Percentiles rank a stretch among this genome's conserved stretches.
Evolutionary conservation across 2,329 filamentous ascomycete genomes (phyloP).

Genomic region (Pestalotiopsis fici): DNA sequence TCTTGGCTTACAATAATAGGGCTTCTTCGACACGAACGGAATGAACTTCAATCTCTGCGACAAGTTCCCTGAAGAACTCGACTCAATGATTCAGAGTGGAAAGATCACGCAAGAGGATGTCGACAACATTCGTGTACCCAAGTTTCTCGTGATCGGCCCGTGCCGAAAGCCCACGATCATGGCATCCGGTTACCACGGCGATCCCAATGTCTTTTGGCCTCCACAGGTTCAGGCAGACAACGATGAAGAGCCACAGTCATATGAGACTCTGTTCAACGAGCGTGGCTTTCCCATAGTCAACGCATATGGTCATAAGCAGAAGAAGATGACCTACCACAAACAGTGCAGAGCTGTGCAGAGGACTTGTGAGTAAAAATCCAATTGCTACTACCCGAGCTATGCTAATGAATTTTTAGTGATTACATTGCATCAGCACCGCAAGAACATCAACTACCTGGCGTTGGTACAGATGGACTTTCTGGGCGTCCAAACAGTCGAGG

Average conservation of each 20-base stretch:
- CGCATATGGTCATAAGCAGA: background rate
- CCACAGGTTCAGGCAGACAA: background rate
- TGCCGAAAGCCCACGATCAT: background rate
- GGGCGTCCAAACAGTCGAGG: conserved; percentile 16
- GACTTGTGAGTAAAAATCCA: background rate
- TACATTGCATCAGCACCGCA: background rate
- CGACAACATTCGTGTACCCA: background rate
- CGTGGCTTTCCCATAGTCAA: background rate
- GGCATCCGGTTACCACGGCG: background rate
- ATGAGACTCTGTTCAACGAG: background rate
- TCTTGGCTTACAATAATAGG: background rate
- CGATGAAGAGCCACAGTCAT: background rate
- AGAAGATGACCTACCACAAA: background rate
- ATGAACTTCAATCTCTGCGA: background rate
- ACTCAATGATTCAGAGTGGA: background rate
- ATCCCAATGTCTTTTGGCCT: background rate
- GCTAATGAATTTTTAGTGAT: background rate
- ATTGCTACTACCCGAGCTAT: background rate
- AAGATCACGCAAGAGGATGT: background rate
- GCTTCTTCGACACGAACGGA: background rate
- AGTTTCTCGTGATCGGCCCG: background rate
- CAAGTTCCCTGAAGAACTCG: background rate
- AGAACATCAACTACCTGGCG: background rate
- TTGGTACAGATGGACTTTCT: conserved; percentile 14
- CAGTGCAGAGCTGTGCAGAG: background rate